Percentiles rank a stretch among this genome's conserved stretches.
These are phyloP conservation scores for Torulaspora franciscae DNA, from an alignment of 805 yeast genomes.

Conservation along the genomic window DNA sequence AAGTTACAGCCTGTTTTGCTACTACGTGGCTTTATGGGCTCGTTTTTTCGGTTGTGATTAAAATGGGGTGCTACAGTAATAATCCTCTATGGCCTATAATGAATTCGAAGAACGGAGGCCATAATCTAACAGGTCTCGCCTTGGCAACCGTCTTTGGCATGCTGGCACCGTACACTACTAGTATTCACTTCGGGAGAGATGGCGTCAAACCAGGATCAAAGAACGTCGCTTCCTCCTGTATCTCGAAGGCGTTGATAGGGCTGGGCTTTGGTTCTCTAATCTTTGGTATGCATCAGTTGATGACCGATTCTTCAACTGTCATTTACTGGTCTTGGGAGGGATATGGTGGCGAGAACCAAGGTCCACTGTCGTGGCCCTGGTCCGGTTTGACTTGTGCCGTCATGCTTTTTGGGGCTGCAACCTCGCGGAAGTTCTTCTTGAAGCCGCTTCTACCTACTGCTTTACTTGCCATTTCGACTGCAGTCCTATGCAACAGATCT, in stretches of 20 bases:
- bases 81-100: constrained; percentile 97
- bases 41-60: constrained; percentile 64
- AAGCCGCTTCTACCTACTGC: constrained; percentile 26
- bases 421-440: constrained; percentile 17
- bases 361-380: constrained; percentile 64
- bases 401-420: constrained; percentile 52
- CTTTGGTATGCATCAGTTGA: constrained; percentile 65
- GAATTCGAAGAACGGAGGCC: constrained; percentile 81
- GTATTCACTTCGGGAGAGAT: constrained; percentile 20
- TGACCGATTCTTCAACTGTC: constrained; percentile 79
- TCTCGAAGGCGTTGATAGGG: constrained; percentile 33
- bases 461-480: constrained; percentile 31
- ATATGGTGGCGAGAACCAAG: constrained; percentile 78
- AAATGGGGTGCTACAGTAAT: constrained; percentile 72
- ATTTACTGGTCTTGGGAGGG: constrained; percentile 98
- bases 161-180: constrained; percentile 47
- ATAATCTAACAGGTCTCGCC: constrained; percentile 59
- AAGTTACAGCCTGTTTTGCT: constrained; percentile 19
- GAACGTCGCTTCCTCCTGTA: constrained; percentile 2
- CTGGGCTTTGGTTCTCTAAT: constrained; percentile 73
- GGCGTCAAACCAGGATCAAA: constrained; percentile 6
- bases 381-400: constrained; percentile 62
- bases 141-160: constrained; percentile 48
- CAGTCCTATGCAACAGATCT: constrained; percentile 20
- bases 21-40: constrained; percentile 52